phyloP scores from a whole-genome alignment of 495 filamentous ascomycete species.

The Alectoria sarmentosa region DNA sequence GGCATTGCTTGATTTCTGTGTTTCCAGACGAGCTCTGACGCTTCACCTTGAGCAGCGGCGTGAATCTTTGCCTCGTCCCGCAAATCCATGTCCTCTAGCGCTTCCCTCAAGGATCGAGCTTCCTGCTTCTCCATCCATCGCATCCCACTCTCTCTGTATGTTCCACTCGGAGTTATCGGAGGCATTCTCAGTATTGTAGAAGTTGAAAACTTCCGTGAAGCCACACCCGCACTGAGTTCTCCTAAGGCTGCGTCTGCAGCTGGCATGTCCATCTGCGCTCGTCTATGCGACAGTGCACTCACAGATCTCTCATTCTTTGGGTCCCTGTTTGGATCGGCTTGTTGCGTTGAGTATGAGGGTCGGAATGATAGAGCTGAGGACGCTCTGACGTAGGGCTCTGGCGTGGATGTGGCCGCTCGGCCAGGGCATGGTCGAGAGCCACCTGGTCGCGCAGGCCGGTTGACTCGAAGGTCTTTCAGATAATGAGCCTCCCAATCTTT shows the following conservation, averaged over 20 bases:
- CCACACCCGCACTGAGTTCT: conserved; percentile 34
- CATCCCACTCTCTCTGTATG: conserved; percentile 72
- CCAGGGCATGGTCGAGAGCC: conserved; percentile 72
- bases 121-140: conserved; percentile 87
- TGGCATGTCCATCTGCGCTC: conserved; percentile 34
- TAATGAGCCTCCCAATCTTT: conserved; percentile 55
- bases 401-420: conserved; percentile 33
- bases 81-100: conserved; percentile 72
- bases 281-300: conserved; percentile 47
- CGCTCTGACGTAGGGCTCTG: conserved; percentile 38
- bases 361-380: conserved; percentile 38
- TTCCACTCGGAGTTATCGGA: conserved; percentile 42
- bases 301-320: conserved; percentile 38
- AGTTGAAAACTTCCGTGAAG: conserved; percentile 40
- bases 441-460: conserved; percentile 64
- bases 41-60: conserved; percentile 74
- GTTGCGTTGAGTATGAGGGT: conserved; percentile 10
- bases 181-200: conserved; percentile 28
- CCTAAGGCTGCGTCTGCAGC: conserved; percentile 31
- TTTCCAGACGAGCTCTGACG: conserved; percentile 78
- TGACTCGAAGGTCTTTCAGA: conserved; percentile 71
- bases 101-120: conserved; percentile 65
- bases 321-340: conserved; percentile 19
- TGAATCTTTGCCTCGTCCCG: conserved; percentile 64
- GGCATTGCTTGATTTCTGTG: conserved; percentile 63